Evolutionary conservation across 768 basidiomycete genomes (phyloP), one percentile per base, ranked within the genome.

Genomic region (Scleroderma bovista): DNA sequence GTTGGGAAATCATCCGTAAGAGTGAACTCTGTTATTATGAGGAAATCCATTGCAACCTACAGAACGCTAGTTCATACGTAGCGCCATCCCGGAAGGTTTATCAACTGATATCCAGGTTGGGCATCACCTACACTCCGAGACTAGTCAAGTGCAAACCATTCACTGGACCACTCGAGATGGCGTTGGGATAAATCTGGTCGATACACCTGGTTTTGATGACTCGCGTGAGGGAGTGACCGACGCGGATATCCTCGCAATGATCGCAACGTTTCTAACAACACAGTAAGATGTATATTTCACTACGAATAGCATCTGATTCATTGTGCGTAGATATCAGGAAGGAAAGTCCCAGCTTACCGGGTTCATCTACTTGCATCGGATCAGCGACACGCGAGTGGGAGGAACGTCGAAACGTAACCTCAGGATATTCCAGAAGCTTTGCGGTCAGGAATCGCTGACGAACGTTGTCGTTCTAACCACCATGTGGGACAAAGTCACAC

Each of bases 21-120:
- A 69, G 33, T 77, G 73, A 56, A 78, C 77, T 0, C 59, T 52
- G 26, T 57, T 57, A 2, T 68, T 79, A 1, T 65, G 75, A 47
- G 52, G 34, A 15, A 24, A 26, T 13, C 16, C 24, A 4, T 6
- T 22, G 16, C 13, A 42, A 24, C 41, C 13, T 16, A 6, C 9
- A 23, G 16, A 23, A 24, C 16, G 7, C 16, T 6, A 42, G 41
- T 42, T 42, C 16, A 42, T 42, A 24, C 22, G 16, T 13, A 26
- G 13, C 16, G 22, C 24, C 24, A 13, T n/a, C 24, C 41, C 23
- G 13, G 12, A 22, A n/a, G 22, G 41, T 3, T 41, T 22, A 1
- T 23, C 40, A 22, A n/a, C n/a, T 40, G 39, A 8, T 24, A 16
- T 42, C 41, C 41, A 22, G 24, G 13, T 42, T 16, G 41, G 41